A percentile compares a stretch with the other conserved stretches of the same genome.
These are phyloP conservation scores for Penicillium sclerotiorum DNA, from an alignment of 2,329 filamentous ascomycete genomes.

Conservation along the genomic window DNA sequence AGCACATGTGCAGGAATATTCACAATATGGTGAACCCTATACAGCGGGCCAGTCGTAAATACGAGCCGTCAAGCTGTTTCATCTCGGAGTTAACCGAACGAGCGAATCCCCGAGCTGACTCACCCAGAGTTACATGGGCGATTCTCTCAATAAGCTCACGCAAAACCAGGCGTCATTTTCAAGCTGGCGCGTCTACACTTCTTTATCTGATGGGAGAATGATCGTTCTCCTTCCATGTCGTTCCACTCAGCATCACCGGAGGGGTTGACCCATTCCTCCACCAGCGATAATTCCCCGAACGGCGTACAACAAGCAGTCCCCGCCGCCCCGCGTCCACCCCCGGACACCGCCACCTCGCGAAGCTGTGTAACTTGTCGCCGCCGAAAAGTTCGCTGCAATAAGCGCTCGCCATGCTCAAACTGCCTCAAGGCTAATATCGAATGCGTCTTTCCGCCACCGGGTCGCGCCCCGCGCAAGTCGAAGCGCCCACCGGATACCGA, in stretches of 20 bases:
- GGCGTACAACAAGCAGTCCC: slow-evolving; percentile 6
- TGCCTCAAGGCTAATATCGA: slow-evolving; percentile 56
- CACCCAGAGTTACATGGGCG: slow-evolving; percentile 8
- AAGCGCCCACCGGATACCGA: slow-evolving; percentile 63
- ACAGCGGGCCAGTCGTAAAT: background rate
- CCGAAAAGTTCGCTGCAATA: slow-evolving; percentile 53
- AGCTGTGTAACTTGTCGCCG: slow-evolving; percentile 53
- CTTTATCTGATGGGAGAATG: slow-evolving; percentile 4
- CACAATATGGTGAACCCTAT: too few species aligned
- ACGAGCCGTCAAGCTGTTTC: background rate
- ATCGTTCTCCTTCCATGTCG: slow-evolving; percentile 17
- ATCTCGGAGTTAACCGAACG: background rate
- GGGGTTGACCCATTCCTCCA: slow-evolving; percentile 13
- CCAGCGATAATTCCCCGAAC: slow-evolving; percentile 23
- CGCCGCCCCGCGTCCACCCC: slow-evolving; percentile 16
- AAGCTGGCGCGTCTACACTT: background rate
- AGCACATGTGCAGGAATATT: too few species aligned
- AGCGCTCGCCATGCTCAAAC: slow-evolving; percentile 51
- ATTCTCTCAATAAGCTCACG: too few species aligned
- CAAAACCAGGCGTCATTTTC: background rate
- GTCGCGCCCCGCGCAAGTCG: slow-evolving; percentile 61
- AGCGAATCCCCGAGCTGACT: too few species aligned
- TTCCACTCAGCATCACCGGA: slow-evolving; percentile 24
- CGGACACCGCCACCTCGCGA: slow-evolving; percentile 37
- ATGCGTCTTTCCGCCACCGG: slow-evolving; percentile 65